Conservation (phyloP, 2,329 filamentous ascomycete genomes). For the Exophiala sp. region DNA sequence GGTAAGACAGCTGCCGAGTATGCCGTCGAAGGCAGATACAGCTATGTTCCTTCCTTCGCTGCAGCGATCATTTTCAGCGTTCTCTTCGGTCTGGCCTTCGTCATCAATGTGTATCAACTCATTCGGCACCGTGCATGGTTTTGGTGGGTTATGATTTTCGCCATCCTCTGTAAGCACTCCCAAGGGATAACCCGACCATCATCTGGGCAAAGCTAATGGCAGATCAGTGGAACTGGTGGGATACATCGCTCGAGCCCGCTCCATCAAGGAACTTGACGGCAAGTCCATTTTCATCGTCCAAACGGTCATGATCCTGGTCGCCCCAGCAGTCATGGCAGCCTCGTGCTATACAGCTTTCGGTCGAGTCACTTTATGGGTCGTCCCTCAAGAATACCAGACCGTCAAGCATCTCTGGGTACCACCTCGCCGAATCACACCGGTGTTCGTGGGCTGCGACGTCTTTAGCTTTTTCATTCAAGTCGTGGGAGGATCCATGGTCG, state of each 20-base stretch:
- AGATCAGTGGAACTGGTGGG: constrained; percentile 36
- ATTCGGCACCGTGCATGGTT: constrained; percentile 37
- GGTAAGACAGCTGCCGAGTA: constrained; percentile 13
- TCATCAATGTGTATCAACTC: constrained; percentile 33
- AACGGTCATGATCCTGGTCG: constrained; percentile 45
- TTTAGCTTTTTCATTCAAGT: constrained; percentile 46
- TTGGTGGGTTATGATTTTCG: constrained; percentile 47
- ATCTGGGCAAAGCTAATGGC: neutral
- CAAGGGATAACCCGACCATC: neutral
- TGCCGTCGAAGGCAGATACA: constrained; percentile 27
- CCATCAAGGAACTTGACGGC: constrained; percentile 15
- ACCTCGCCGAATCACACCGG: constrained; percentile 36
- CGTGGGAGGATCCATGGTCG: constrained; percentile 38
- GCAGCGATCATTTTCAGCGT: constrained; percentile 36
- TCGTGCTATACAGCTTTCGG: constrained; percentile 48
- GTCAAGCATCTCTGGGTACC: constrained; percentile 38
- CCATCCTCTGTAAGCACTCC: constrained; percentile 32
- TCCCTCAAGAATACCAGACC: constrained; percentile 31
- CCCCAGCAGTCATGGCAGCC: constrained; percentile 46
- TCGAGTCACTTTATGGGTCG: constrained; percentile 44
- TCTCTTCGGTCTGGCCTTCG: constrained; percentile 32
- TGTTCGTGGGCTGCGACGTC: constrained; percentile 45
- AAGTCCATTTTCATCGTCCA: constrained; percentile 30
- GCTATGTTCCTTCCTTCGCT: constrained; percentile 38
- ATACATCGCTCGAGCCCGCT: constrained; percentile 35